Conservation (phyloP, 805 yeast genomes). For the Wickerhamomyces chambardii region DNA sequence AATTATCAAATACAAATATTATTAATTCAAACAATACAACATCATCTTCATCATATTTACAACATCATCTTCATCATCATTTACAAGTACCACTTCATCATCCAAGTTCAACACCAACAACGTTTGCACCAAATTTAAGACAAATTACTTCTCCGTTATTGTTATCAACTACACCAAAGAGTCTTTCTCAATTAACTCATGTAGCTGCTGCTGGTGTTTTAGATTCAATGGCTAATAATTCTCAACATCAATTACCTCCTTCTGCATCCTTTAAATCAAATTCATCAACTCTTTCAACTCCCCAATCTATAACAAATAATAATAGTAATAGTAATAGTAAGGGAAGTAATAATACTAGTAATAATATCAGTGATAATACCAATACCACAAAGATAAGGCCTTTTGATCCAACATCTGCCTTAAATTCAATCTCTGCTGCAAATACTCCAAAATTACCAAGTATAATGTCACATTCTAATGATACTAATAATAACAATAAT, state of each 20-base stretch:
- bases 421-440: slow-evolving; percentile 1
- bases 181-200: slow-evolving; percentile 23
- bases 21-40: neutral
- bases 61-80: slow-evolving; percentile 6
- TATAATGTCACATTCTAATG: slow-evolving; percentile 9
- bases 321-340: too few species aligned
- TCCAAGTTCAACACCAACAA: slow-evolving; percentile 63
- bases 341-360: too few species aligned
- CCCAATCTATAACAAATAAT: too few species aligned
- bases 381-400: neutral
- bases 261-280: neutral
- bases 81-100: slow-evolving; percentile 51
- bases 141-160: slow-evolving; percentile 58
- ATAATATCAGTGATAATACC: too few species aligned
- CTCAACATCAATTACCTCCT: neutral
- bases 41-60: slow-evolving; percentile 2
- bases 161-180: slow-evolving; percentile 34
- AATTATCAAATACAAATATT: slow-evolving; percentile 47
- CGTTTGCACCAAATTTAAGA: slow-evolving; percentile 56
- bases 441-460: slow-evolving; percentile 10
- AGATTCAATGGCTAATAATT: slow-evolving; percentile 8
- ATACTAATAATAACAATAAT: neutral
- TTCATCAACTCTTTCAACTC: too few species aligned
- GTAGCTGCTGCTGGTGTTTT: slow-evolving; percentile 19
- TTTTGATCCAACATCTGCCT: slow-evolving; percentile 12